Base-by-base conservation (phyloP, 176 grass and related monocot genomes). In the Thinopyrum elongatum region DNA sequence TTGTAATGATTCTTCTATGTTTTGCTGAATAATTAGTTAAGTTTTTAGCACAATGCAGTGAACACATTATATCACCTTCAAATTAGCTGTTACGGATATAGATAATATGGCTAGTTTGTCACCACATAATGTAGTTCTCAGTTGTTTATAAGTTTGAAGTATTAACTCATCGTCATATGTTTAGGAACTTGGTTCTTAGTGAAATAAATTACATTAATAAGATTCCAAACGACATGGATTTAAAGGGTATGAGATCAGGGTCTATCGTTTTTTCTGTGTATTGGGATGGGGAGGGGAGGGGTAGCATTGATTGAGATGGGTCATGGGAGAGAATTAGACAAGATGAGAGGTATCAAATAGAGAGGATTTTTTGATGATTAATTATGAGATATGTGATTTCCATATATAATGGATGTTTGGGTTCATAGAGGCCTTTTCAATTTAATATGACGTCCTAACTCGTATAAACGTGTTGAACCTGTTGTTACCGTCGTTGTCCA, bases 1-100 rank as follows among this genome's bases (percentile, higher is more conserved):
- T 16, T 41, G 9, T 25, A 60, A 79, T 59, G 46, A 30, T 59
- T 58, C 10, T 35, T 21, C 21, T 16, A 29, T 66, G 44, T 6
- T 67, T 35, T 78, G 31, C 72, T 60, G 53, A 86, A 70, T 69
- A 77, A 67, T n/a, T 42, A 69, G 23, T 59, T 36, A 4, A 31
- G 34, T 8, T 33, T 70, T 38, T 79, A 79, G 31, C 61, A 78
- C 13, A 57, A 1, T 15, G 0, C 44, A 14, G 8, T 47, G 39
- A 46, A 75, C 34, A 28, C 36, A 30, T 63, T 64, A 64, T 26
- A 42, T 46, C 75, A 34, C 7, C 11, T 30, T 65, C 16, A 70
- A 42, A 41, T 44, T 68, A 39, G 31, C 64, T 39, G 9, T 59
- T 28, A 57, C 42, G 4, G 6, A 85, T 14, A 31, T 66, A 27